Evolutionary conservation across 129 eudicot genomes (phyloP).

Genomic region (Daucus carota): DH1_v3.0 NC_030385.2:33291001-33291500

Average conservation of each 20-base stretch:
- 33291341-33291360: neutral
- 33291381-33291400: neutral
- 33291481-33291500: neutral
- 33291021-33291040: conserved; percentile 8
- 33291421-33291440: too few species aligned
- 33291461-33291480: neutral
- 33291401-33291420: neutral
- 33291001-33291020: conserved; percentile 22
- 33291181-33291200: conserved; percentile 72
- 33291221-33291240: conserved; percentile 52
- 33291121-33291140: conserved; percentile 13
- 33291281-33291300: neutral
- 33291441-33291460: neutral
- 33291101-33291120: conserved; percentile 35
- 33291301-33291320: neutral
- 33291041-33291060: conserved; percentile 14
- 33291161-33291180: conserved; percentile 87
- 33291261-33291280: neutral
- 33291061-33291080: conserved; percentile 44
- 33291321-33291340: neutral
- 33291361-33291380: neutral
- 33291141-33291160: conserved; percentile 4
- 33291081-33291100: conserved; percentile 72
- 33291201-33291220: conserved; percentile 41
- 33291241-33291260: conserved; percentile 86